Conservation (phyloP, 1,139 yeast genomes). For the Suhomyces maxii region DNA sequence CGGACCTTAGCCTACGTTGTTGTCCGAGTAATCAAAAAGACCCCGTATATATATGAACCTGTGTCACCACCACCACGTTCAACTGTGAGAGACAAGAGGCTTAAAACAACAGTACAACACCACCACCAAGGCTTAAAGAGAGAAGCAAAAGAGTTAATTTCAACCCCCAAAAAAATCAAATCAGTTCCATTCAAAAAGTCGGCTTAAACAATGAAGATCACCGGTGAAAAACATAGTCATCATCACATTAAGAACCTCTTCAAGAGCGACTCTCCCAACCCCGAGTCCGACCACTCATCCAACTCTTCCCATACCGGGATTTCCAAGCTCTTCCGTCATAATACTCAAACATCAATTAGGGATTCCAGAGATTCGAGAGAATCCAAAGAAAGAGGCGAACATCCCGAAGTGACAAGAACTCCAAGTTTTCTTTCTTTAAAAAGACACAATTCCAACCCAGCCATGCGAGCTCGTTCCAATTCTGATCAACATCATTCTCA, state of each 20-base stretch:
- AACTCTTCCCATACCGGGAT: constrained; percentile 20
- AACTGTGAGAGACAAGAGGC: too few species aligned
- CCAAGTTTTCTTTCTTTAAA: constrained; percentile 31
- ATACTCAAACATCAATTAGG: not conserved
- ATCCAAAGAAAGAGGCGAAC: not conserved
- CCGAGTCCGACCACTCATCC: constrained; percentile 2
- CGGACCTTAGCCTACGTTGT: too few species aligned
- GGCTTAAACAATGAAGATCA: not conserved
- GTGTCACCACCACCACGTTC: too few species aligned
- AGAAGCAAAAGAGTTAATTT: too few species aligned
- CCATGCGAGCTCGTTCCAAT: constrained; percentile 6
- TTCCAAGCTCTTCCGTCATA: constrained; percentile 22
- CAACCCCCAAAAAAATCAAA: not conserved
- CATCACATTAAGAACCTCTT: constrained; percentile 17
- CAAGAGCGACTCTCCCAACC: constrained; percentile 17
- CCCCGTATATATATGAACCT: too few species aligned
- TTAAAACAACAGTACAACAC: too few species aligned
- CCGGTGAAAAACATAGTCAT: constrained; percentile 4
- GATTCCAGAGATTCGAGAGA: not conserved
- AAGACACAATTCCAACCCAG: constrained; percentile 26
- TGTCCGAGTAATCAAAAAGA: too few species aligned
- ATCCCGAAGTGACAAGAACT: constrained; percentile 18
- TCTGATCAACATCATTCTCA: constrained; percentile 9
- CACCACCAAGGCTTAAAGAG: too few species aligned
- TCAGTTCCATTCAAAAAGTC: not conserved